These are phyloP conservation scores for Eutrema heterophyllum DNA, from an alignment of 345 rosid species.

Conservation along the genomic window DNA sequence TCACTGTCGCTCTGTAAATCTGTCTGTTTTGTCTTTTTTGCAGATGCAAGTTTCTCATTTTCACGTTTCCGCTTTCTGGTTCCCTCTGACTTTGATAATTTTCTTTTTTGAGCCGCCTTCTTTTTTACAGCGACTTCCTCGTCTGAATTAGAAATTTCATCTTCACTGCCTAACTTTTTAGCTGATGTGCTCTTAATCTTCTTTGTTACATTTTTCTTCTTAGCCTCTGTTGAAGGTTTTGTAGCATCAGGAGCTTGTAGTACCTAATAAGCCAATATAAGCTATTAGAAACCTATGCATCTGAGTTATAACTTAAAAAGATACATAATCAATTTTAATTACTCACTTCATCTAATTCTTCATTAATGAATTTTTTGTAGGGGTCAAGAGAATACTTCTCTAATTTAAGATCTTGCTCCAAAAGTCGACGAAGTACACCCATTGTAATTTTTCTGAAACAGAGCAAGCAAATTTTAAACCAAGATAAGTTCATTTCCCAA, in stretches of 20 bases:
- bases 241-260: conserved; percentile 33
- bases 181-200: conserved; percentile 37
- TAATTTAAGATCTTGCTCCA: conserved; percentile 80
- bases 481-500: not conserved
- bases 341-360: conserved; percentile 61
- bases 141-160: conserved; percentile 37
- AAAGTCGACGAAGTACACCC: conserved; percentile 74
- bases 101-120: conserved; percentile 50
- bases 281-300: not conserved
- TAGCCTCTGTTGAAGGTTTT: conserved; percentile 32
- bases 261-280: conserved; percentile 7
- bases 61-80: conserved; percentile 55
- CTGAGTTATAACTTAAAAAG: not conserved
- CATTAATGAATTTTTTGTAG: conserved; percentile 55
- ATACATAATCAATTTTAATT: not conserved
- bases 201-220: conserved; percentile 41
- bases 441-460: conserved; percentile 60
- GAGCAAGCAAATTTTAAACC: not conserved
- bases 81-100: conserved; percentile 43
- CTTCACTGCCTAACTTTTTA: conserved; percentile 32
- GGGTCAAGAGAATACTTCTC: conserved; percentile 64
- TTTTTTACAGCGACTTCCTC: conserved; percentile 28
- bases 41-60: conserved; percentile 42
- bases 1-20: conserved; percentile 38
- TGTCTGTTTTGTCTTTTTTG: conserved; percentile 50